Base-by-base conservation (phyloP, 2,329 filamentous ascomycete species). In the Paracoccidioides brasiliensis region DNA sequence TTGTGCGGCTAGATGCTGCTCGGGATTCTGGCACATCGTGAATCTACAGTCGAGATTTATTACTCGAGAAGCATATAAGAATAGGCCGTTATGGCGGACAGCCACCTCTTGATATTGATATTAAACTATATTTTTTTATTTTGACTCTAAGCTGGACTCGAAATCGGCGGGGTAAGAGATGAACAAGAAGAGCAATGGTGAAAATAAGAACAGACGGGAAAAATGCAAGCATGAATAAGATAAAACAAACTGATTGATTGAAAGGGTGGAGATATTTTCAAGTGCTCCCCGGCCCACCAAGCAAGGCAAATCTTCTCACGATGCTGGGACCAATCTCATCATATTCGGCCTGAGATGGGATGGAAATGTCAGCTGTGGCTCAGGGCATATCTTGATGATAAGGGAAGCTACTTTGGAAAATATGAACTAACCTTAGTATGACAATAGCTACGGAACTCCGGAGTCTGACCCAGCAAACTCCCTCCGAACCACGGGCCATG, bases 401-500 rank as follows among this genome's bases (percentile, higher is more conserved):
- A 30, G 38, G 8, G 14, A 3, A 41, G 42, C 28, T 5, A 64
- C 37, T 14, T 40, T 43, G 5, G 8, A 28, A 51, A 41, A 30
- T 4, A 22, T 28, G 30, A 35, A 45, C 58, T 51, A 35, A 82
- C 83, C 78, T 93, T 93, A 56, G 88, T 98, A 74, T 98, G 94
- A 77, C 93, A 98, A 76, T 97, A 98, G 68, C 90, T 96, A 70
- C 89, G 83, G 80, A 98, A 98, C 73, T 98, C 94, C 4, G 94
- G 91, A 5, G 93, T 98, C 77, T 97, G 91, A 55, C 91, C 94
- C 58, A 98, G 78, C 74, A 98, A 78, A 75, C 89, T 95, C 64
- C 93, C 93, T 71, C 93, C 93, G 69, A 98, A 98, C 93, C 93
- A 98, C 37, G 93, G 93, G 15, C 93, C 93, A 70, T 98, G 91